Evolutionary conservation across 208 protist species (phyloP).

Genomic region (Trypanosoma congolense): DNA sequence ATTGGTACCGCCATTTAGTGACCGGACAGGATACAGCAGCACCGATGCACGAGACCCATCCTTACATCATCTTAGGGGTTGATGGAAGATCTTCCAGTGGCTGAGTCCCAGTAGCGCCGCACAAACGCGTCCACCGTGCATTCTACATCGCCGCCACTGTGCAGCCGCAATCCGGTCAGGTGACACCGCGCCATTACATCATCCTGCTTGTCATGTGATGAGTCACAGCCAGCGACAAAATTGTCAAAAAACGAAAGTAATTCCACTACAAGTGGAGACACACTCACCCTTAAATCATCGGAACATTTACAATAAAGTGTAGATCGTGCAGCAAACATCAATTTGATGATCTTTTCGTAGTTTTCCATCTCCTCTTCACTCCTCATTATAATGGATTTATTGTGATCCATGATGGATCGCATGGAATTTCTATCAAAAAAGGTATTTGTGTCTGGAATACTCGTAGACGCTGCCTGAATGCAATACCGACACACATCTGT

Average conservation of each 20-base stretch:
- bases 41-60: no score
- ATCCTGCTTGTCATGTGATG: conserved; percentile 14
- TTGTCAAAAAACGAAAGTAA: conserved; percentile 25
- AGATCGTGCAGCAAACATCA: conserved; percentile 16
- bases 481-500: conserved; percentile 25
- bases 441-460: conserved; percentile 7
- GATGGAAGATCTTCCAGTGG: neutral
- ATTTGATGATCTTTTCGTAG: conserved; percentile 9
- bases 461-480: conserved; percentile 18
- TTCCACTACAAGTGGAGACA: conserved; percentile 26
- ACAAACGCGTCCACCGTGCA: conserved; percentile 11
- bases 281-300: conserved; percentile 22
- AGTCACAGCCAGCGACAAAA: conserved; percentile 5
- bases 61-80: no score
- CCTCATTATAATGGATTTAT: conserved; percentile 9
- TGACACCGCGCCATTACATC: conserved; percentile 1
- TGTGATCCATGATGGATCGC: conserved; percentile 18
- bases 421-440: conserved; percentile 12
- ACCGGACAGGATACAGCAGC: no score
- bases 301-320: conserved; percentile 23
- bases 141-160: neutral
- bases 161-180: conserved; percentile 20
- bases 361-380: conserved; percentile 12
- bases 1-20: no score
- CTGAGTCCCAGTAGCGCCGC: conserved; percentile 14